Conservation (phyloP, 2,329 filamentous ascomycete species). For the Pseudocercospora ulei region DNA sequence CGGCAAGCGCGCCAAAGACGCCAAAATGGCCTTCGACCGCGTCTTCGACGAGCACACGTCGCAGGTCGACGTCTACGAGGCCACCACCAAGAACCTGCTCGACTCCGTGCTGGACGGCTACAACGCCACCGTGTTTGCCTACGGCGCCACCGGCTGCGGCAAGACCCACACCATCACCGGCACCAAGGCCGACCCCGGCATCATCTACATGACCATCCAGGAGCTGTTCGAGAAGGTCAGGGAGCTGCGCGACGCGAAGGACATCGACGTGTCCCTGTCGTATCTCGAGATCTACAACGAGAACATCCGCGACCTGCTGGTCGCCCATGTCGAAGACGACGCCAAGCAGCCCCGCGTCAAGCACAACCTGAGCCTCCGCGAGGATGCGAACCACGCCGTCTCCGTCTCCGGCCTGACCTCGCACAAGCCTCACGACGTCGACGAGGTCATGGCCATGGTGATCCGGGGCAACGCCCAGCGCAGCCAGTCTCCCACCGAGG, state of each 20-base stretch:
- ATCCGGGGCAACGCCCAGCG: constrained; percentile 87
- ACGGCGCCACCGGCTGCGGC: constrained; percentile 93
- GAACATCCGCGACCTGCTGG: constrained; percentile 83
- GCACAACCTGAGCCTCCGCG: constrained; percentile 77
- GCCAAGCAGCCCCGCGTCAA: constrained; percentile 62
- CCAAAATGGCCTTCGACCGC: constrained; percentile 91
- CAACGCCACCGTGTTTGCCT: constrained; percentile 97
- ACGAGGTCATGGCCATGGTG: constrained; percentile 99
- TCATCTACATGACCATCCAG: constrained; percentile 98
- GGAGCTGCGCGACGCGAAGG: constrained; percentile 77
- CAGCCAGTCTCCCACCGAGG: constrained; percentile 92
- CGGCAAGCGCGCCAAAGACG: constrained; percentile 91
- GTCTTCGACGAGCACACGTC: constrained; percentile 93
- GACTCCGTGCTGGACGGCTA: constrained; percentile 95
- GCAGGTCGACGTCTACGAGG: constrained; percentile 89
- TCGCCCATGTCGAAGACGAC: constrained; percentile 5
- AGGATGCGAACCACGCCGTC: constrained; percentile 87
- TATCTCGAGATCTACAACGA: constrained; percentile 99
- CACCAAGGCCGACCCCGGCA: constrained; percentile 82
- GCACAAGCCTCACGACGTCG: constrained; percentile 79
- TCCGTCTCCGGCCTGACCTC: constrained; percentile 85
- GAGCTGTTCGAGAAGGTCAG: constrained; percentile 92
- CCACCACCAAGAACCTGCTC: constrained; percentile 77
- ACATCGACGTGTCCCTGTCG: constrained; percentile 80
- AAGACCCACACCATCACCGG: constrained; percentile 95